Percentiles rank a stretch among this genome's conserved stretches.
Conservation (phyloP, 106 monocot genomes). For the Dactylorhiza incarnata region DNA sequence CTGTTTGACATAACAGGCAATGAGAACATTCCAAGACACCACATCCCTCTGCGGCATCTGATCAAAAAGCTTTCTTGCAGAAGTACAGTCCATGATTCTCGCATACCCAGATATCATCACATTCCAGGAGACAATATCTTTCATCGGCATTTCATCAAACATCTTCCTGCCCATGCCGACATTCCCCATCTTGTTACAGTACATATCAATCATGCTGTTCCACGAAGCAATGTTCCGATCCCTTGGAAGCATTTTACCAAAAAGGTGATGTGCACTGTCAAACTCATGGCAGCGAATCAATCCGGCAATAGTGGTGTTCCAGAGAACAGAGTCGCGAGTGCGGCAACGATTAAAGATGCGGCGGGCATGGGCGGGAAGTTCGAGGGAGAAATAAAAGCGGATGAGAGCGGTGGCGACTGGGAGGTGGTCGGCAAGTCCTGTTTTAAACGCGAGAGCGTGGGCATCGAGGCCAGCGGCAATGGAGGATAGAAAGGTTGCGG, state of each 20-base stretch:
- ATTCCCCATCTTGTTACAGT: conserved; percentile 29
- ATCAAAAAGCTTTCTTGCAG: conserved; percentile 57
- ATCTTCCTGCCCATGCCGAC: conserved; percentile 40
- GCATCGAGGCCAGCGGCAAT: background rate
- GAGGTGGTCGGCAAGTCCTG: background rate
- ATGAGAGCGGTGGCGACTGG: background rate
- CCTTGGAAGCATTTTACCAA: conserved; percentile 46
- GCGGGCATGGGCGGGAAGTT: background rate
- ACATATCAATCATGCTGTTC: conserved; percentile 65
- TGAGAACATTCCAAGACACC: conserved; percentile 80
- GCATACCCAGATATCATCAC: conserved; percentile 59
- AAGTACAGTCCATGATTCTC: conserved; percentile 32
- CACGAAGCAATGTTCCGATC: conserved; percentile 44
- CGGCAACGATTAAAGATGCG: background rate
- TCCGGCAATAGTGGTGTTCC: background rate
- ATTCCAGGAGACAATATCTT: conserved; percentile 63
- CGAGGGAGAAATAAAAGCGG: background rate
- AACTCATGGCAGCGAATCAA: conserved; percentile 21
- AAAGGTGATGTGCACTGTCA: conserved; percentile 38
- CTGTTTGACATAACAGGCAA: conserved; percentile 50
- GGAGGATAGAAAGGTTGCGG: background rate
- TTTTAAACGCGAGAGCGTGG: background rate
- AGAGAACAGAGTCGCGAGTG: background rate
- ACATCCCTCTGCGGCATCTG: conserved; percentile 66
- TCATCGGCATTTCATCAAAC: conserved; percentile 61